Base-by-base conservation (phyloP, 75 land plant species). In the Sequoiadendron giganteum region DNA sequence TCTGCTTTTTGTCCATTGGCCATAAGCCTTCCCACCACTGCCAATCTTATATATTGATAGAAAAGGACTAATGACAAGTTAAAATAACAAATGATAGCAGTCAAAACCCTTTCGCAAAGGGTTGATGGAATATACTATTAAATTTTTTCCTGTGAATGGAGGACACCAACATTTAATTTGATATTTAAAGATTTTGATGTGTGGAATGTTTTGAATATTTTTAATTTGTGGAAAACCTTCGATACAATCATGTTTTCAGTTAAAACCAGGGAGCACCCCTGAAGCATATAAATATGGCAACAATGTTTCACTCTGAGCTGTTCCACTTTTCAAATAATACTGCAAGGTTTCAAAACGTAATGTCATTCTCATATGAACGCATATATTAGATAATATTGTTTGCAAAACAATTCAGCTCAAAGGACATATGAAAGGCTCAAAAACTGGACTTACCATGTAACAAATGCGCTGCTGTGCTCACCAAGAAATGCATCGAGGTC, bases 401-500 rank as follows among this genome's bases (percentile, higher is more conserved):
- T 16, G 1, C 77, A 73, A 34, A 10, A 34, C 28, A 32, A 73
- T 73, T 65, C 38, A 10, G 30, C 45, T 43, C 49, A 81, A 9
- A 80, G 2, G 42, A 81, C 21, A 1, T 32, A 10, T 8, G 84
- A 81, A 81, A 81, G 6, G 11, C n/a, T 81, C 3, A 81, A 81
- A 81, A 81, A n/a, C 40, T 16, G 36, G 65, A 65, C 54, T 55
- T 91, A 96, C 96, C 97, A 96, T 43, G 92, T 78, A 14, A 95
- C 94, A 89, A 96, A 95, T 32, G 89, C 87, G 18, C 81, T 91
- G 84, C 92, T 93, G 34, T 89, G 78, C 47, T 92, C 89, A 14
- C 97, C 97, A 38, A 96, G 93, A 89, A 96, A 96, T 32, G 94
- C 97, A 80, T 94, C 95, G 45, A 95, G 90, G 86, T 96, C 97